Conservation (phyloP, 2,329 filamentous ascomycete species). For the Nectriaceae sp. region DNA sequence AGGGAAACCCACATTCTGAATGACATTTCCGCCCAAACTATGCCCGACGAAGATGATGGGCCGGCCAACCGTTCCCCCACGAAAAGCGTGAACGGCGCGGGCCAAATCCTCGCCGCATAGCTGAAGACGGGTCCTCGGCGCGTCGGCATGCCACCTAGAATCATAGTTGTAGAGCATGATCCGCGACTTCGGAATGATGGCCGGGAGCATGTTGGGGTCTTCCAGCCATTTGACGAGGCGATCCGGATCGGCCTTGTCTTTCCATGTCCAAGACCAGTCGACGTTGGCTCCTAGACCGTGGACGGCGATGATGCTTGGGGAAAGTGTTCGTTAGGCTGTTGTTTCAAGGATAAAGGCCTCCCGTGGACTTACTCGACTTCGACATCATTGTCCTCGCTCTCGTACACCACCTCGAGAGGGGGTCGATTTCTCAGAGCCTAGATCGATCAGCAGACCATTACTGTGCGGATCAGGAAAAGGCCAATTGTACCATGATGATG, state of each 20-base stretch:
- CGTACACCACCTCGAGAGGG: too few relatives aligned
- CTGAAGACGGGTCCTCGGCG: constrained; percentile 19
- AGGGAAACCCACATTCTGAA: constrained; percentile 12
- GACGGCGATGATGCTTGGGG: constrained; percentile 24
- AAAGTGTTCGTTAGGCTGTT: not conserved
- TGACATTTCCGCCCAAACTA: constrained; percentile 22
- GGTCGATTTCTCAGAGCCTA: too few relatives aligned
- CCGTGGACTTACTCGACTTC: constrained; percentile 6
- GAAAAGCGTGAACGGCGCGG: constrained; percentile 12
- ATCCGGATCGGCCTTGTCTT: constrained; percentile 4
- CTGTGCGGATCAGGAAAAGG: too few relatives aligned
- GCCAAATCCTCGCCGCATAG: constrained; percentile 21
- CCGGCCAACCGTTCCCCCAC: constrained; percentile 3
- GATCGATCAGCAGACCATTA: too few relatives aligned
- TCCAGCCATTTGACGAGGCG: constrained; percentile 17
- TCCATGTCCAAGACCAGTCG: constrained; percentile 23
- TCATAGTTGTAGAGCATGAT: constrained; percentile 23
- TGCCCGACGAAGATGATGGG: constrained; percentile 22
- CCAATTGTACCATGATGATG: too few relatives aligned
- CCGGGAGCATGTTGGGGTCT: constrained; percentile 17
- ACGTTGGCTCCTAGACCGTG: constrained; percentile 23
- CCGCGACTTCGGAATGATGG: constrained; percentile 6
- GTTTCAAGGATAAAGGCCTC: not conserved
- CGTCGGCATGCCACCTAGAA: constrained; percentile 17
- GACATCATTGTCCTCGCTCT: not conserved